These are phyloP conservation scores for Pestalotiopsis sp. DNA, from an alignment of 2,329 filamentous ascomycete genomes.

Conservation along the genomic window DNA sequence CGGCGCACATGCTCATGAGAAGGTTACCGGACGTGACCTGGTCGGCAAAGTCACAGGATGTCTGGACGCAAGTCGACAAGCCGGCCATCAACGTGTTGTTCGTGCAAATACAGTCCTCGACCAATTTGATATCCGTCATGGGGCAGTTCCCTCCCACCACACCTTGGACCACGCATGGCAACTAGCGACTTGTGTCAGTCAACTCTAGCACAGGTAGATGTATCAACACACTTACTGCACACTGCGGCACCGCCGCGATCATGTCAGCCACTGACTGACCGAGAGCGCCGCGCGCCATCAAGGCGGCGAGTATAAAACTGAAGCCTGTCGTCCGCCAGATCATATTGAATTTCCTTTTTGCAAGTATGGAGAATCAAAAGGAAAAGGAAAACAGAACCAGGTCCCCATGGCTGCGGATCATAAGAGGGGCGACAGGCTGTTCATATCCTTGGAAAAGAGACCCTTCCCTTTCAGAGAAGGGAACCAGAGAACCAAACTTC, in stretches of 20 bases:
- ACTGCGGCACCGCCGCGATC: neutral
- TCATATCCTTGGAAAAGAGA: neutral
- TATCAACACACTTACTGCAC: neutral
- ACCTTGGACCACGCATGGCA: conserved; percentile 4
- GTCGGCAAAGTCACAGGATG: conserved; percentile 18
- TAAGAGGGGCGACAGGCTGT: neutral
- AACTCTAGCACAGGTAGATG: neutral
- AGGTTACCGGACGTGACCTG: conserved; percentile 14
- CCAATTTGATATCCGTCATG: conserved; percentile 12
- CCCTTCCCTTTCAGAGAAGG: neutral
- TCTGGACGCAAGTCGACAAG: conserved; percentile 20
- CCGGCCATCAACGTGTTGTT: conserved; percentile 15
- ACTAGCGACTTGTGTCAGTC: neutral
- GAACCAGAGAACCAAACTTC: neutral
- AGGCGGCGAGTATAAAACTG: neutral
- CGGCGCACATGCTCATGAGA: conserved; percentile 16
- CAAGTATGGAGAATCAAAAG: neutral
- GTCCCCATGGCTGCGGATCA: neutral
- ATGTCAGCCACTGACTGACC: conserved; percentile 3
- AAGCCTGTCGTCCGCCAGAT: conserved; percentile 2
- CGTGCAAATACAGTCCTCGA: conserved; percentile 20
- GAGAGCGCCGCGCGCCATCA: neutral
- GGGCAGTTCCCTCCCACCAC: conserved; percentile 12
- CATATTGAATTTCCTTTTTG: neutral
- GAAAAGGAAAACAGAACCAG: neutral